Evolutionary conservation across 139 green algal species (phyloP), one percentile per base, ranked within the genome.

Genomic region (Chlamydomonas sphaeroides): DNA sequence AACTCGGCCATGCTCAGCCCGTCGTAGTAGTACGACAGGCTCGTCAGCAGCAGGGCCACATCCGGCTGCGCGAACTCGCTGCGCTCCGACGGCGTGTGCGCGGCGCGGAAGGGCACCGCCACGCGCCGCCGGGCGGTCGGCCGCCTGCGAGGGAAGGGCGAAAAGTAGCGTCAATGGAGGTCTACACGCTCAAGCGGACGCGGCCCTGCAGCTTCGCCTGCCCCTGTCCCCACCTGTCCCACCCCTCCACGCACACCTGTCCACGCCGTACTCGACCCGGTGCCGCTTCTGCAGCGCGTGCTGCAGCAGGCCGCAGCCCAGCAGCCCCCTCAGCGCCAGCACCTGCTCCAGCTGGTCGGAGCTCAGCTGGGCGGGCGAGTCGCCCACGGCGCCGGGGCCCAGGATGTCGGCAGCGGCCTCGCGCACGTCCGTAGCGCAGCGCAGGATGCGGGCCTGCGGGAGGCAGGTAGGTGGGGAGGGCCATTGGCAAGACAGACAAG

Each of bases 11-110:
- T 32, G 14, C 42, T 73, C 51, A 92, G 83, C 17, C 89, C 90
- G 45, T 88, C 76, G 36, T 70, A 25, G 62, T 88, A 92, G 76
- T 94, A 94, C 28, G 65, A 59, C 42, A 94, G 65, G 5, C 65
- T 41, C 5, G 85, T 92, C 20, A 91, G 84, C 41, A 86, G 30
- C 30, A 92, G 35, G 0, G 87, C 87, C 3, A 89, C 80, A 51
- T 94, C 90, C 56, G 88, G 90, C 59, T 92, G 90, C 10, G 87
- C 78, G 66, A 83, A 94, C 88, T 91, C 88, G 32, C 65, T 85
- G 32, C 88, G 83, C 68, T 89, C 84, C 20, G 85, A 85, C 18
- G 90, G 90, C 0, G 39, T 72, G 72, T 89, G 38, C 0, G 83
- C 86, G 3, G 87, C 85, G 0, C 88, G 67, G 80, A 77, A 94